Base-by-base conservation (phyloP, 306 rosid species). In the Vigna trinervia region DNA sequence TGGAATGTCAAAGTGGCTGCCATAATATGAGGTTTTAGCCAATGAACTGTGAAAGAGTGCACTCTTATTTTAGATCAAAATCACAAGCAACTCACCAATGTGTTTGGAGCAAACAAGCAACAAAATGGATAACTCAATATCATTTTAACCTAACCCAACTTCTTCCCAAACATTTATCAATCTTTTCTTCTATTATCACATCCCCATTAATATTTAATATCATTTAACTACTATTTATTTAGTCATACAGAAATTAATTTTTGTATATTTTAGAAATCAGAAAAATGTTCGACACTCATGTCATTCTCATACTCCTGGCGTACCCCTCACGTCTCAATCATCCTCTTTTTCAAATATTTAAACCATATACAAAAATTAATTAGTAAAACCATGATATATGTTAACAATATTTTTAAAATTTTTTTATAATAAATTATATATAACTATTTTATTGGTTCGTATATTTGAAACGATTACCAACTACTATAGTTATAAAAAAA, bases 91-190 rank as follows among this genome's bases (percentile, higher is more conserved):
- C 68, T 69, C 48, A 15, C 43, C 83, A 50, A 26, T 17, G 73
- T 61, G 22, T 54, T 63, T 69, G 81, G 83, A 81, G 60, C 48
- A 36, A 73, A 78, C 75, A 76, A 78, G 79, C 34, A 75, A 76
- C 26, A 51, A 17, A 47, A 48, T 78, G 39, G 41, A 48, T 15
- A 20, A 36, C 34, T 61, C 38, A 43, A 19, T 41, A 54, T 60
- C 9, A 11, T 15, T 34, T 34, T 0, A 62, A 73, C 85, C 88
- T 78, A 85, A 85, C 84, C 71, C 81, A 78, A 69, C 58, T 73
- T 59, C n/a, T 10, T 72, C 26, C 5, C 30, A 61, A 60, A 15
- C 48, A 56, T 39, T 67, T 57, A 8, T 48, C 47, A 43, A 22
- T 52, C 46, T 36, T 52, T 6, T 30, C 32, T 43, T 45, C n/a